These are phyloP conservation scores for Ascochyta koolunga DNA, from an alignment of 2,329 filamentous ascomycete genomes.

Conservation along the genomic window DNA sequence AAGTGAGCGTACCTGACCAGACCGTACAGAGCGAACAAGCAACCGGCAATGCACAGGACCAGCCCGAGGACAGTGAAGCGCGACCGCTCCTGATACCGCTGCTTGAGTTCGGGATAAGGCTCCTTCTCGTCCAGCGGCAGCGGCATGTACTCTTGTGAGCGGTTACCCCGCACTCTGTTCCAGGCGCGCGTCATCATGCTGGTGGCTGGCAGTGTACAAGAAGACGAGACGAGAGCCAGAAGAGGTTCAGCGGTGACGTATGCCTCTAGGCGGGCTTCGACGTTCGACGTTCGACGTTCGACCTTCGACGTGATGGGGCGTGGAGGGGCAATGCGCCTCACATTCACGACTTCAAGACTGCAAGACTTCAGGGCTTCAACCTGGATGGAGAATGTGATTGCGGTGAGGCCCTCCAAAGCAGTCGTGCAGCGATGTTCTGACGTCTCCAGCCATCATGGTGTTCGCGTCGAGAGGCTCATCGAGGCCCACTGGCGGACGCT, in stretches of 20 bases:
- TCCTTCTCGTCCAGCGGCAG: slow-evolving; percentile 43
- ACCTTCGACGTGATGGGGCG: neutral
- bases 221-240: neutral
- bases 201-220: neutral
- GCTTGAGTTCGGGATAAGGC: slow-evolving; percentile 23
- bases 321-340: neutral
- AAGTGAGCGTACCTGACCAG: slow-evolving; percentile 29
- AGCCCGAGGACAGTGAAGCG: slow-evolving; percentile 18
- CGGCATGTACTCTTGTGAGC: slow-evolving; percentile 31
- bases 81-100: slow-evolving; percentile 19
- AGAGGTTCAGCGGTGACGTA: slow-evolving; percentile 6
- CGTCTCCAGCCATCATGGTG: slow-evolving; percentile 15
- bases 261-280: neutral
- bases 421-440: neutral
- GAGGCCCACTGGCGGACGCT: slow-evolving; percentile 8
- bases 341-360: neutral
- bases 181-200: slow-evolving; percentile 35
- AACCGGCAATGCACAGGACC: slow-evolving; percentile 25
- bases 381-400: neutral
- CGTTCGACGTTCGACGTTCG: too few species aligned
- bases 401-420: neutral
- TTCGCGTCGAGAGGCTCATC: slow-evolving; percentile 4
- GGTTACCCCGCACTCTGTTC: slow-evolving; percentile 36
- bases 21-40: slow-evolving; percentile 31
- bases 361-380: neutral